Percentiles rank a stretch among this genome's conserved stretches.
Evolutionary conservation across 177 flowering plant genomes (phyloP).

Genomic region (Vitis hybrid): DNA sequence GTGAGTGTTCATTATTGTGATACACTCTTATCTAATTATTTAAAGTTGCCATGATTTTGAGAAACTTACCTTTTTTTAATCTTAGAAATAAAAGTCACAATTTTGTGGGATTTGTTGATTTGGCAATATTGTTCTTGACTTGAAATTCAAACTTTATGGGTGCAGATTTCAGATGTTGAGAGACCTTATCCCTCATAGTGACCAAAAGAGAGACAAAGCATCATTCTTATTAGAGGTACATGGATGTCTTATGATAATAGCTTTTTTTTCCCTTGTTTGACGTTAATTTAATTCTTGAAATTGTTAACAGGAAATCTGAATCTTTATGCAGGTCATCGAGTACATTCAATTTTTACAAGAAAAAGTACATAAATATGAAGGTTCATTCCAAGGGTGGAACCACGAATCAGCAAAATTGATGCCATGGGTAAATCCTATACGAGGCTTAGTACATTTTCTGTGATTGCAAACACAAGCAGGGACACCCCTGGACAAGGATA

Average conservation of each 20-base stretch:
- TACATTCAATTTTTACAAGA: constrained; percentile 87
- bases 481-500: too few relatives aligned
- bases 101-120: too few relatives aligned
- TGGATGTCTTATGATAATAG: not conserved
- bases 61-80: too few relatives aligned
- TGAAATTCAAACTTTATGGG: too few relatives aligned
- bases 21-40: too few relatives aligned
- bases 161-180: constrained; percentile 70
- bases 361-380: constrained; percentile 74
- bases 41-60: too few relatives aligned
- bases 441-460: not conserved
- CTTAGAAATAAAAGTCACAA: too few relatives aligned
- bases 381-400: constrained; percentile 60
- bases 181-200: constrained; percentile 62
- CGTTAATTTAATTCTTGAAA: not conserved
- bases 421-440: constrained; percentile 57
- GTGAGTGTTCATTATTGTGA: too few relatives aligned
- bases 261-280: not conserved
- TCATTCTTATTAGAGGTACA: constrained; percentile 68
- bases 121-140: too few relatives aligned
- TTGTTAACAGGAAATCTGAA: not conserved
- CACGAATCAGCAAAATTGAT: constrained; percentile 53
- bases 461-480: too few relatives aligned
- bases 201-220: constrained; percentile 79
- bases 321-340: constrained; percentile 71